phyloP scores from a whole-genome alignment of 176 grass and related monocot genomes.

The Raddia guianensis region DNA sequence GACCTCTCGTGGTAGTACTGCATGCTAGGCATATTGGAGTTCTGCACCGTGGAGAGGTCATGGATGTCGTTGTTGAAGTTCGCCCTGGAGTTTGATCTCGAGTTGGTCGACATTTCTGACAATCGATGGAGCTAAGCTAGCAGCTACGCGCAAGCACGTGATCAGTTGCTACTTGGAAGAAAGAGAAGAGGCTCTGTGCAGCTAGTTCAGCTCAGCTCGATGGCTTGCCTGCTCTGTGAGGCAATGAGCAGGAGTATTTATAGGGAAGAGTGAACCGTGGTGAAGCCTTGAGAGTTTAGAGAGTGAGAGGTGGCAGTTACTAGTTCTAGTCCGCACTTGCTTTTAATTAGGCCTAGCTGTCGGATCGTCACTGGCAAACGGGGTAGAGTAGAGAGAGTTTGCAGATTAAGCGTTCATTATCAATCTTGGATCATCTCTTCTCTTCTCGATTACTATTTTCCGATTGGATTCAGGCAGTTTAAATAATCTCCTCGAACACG shows the following conservation, averaged over 20 bases:
- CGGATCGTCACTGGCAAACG: slow-evolving; percentile 15
- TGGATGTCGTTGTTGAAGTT: slow-evolving; percentile 85
- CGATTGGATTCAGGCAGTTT: not conserved
- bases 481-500: slow-evolving; percentile 16
- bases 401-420: not conserved
- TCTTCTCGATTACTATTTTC: not conserved
- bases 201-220: not conserved
- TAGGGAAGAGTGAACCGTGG: slow-evolving; percentile 12
- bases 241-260: slow-evolving; percentile 39
- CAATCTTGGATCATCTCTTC: not conserved
- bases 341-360: slow-evolving; percentile 58
- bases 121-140: slow-evolving; percentile 12
- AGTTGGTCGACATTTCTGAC: slow-evolving; percentile 63
- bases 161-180: not conserved
- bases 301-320: slow-evolving; percentile 38
- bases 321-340: slow-evolving; percentile 16
- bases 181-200: slow-evolving; percentile 8
- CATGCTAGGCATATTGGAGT: slow-evolving; percentile 26
- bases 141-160: not conserved
- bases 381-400: no score
- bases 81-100: slow-evolving; percentile 57
- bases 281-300: not conserved
- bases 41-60: slow-evolving; percentile 60
- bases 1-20: slow-evolving; percentile 33
- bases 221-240: slow-evolving; percentile 36